phyloP scores from a whole-genome alignment of 352 stramenopile species.

The Phytophthora cajani region DNA sequence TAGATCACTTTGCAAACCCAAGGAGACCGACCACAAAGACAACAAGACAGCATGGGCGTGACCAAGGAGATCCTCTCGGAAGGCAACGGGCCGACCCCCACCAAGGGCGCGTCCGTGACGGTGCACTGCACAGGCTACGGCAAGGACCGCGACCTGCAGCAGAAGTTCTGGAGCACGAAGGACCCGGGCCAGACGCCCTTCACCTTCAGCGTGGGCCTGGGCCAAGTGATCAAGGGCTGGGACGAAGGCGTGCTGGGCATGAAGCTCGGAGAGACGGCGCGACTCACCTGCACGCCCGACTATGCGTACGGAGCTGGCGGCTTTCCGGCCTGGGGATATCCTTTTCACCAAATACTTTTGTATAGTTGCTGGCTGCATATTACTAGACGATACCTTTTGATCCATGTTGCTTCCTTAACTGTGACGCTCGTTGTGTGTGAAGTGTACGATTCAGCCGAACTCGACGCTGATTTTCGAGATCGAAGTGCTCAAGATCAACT shows the following conservation, averaged over 20 bases:
- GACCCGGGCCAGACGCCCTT: slow-evolving; percentile 95
- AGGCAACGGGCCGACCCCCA: slow-evolving; percentile 61
- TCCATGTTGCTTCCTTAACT: slow-evolving; percentile 49
- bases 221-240: slow-evolving; percentile 96
- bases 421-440: slow-evolving; percentile 12
- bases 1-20: slow-evolving; percentile 6
- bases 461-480: slow-evolving; percentile 94
- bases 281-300: slow-evolving; percentile 93
- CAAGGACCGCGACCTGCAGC: slow-evolving; percentile 65
- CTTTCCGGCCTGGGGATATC: slow-evolving; percentile 95
- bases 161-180: slow-evolving; percentile 97
- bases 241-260: slow-evolving; percentile 91
- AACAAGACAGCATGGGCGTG: slow-evolving; percentile 51
- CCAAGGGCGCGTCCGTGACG: slow-evolving; percentile 71
- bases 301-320: slow-evolving; percentile 94
- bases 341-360: slow-evolving; percentile 36
- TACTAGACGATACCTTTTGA: neutral
- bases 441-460: slow-evolving; percentile 92
- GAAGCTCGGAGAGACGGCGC: slow-evolving; percentile 91
- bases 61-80: slow-evolving; percentile 68
- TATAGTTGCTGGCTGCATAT: slow-evolving; percentile 7
- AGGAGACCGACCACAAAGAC: neutral
- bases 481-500: slow-evolving; percentile 87
- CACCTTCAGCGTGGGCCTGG: slow-evolving; percentile 92
- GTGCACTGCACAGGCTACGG: slow-evolving; percentile 87